These are phyloP conservation scores for Magnolia changhungtana DNA, from an alignment of 164 flowering plant species.

Conservation along the genomic window DNA sequence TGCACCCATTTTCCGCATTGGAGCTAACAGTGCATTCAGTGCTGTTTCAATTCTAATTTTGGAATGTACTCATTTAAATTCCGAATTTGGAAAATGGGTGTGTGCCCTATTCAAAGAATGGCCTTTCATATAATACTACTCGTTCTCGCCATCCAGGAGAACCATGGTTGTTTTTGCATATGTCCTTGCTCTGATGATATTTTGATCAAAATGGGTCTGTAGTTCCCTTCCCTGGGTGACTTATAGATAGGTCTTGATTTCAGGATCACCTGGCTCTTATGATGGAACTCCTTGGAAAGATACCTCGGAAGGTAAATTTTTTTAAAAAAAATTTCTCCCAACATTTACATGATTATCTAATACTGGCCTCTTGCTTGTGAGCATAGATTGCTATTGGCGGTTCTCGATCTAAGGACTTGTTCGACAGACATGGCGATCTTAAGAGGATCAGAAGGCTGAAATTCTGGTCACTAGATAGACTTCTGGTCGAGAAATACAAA, in stretches of 20 bases:
- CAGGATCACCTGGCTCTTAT: slow-evolving; percentile 97
- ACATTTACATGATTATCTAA: slow-evolving; percentile 1
- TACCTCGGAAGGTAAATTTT: slow-evolving; percentile 78
- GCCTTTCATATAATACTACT: too few relatives aligned
- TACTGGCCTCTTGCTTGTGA: slow-evolving; percentile 1
- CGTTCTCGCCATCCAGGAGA: too few relatives aligned
- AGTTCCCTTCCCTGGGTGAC: background rate
- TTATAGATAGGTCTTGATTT: slow-evolving; percentile 14
- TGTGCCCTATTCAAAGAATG: too few relatives aligned
- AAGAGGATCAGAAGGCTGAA: slow-evolving; percentile 87
- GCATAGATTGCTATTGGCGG: slow-evolving; percentile 76
- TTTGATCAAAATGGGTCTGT: background rate
- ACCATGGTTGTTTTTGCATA: background rate
- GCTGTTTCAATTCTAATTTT: too few relatives aligned
- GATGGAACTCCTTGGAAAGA: slow-evolving; percentile 97
- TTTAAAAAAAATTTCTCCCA: background rate
- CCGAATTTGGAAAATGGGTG: too few relatives aligned
- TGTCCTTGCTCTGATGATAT: background rate
- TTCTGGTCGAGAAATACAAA: slow-evolving; percentile 66
- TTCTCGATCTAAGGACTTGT: slow-evolving; percentile 73
- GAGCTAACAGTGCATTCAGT: too few relatives aligned
- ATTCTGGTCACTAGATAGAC: slow-evolving; percentile 56
- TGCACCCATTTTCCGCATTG: too few relatives aligned
- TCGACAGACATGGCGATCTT: slow-evolving; percentile 87
- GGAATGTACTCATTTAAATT: too few relatives aligned